Conservation (phyloP, 257 asterid genomes). For the Lycium barbarum region DNA sequence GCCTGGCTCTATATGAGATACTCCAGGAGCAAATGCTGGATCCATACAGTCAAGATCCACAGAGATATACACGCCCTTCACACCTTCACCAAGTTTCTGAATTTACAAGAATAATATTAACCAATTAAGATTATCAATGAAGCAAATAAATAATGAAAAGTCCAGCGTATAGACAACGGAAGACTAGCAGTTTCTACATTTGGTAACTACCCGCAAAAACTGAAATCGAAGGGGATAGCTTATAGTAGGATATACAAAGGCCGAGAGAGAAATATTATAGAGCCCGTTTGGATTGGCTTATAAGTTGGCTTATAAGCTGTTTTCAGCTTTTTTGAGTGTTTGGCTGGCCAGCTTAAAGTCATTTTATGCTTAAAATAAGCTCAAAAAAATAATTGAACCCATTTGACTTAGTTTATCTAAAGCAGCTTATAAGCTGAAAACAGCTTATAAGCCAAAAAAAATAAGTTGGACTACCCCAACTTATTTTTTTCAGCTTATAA, state of each 20-base stretch:
- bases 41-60: slow-evolving; percentile 90
- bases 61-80: slow-evolving; percentile 91
- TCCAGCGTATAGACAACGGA: background rate
- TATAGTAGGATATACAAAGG: background rate
- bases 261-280: background rate
- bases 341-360: no score
- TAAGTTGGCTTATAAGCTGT: no score
- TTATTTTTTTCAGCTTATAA: no score
- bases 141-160: background rate
- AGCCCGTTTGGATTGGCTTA: no score
- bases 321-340: no score
- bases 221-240: background rate
- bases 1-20: slow-evolving; percentile 98
- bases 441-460: no score
- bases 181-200: background rate
- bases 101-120: slow-evolving; percentile 3
- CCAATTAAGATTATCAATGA: background rate
- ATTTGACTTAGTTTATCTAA: no score
- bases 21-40: slow-evolving; percentile 99
- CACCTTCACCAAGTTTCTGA: slow-evolving; percentile 99
- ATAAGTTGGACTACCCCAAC: no score
- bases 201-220: background rate
- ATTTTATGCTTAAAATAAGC: no score
- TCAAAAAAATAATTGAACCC: no score
- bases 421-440: no score